Conservation (phyloP, 148 eudicot species). For the Gaultheria prostrata region DNA sequence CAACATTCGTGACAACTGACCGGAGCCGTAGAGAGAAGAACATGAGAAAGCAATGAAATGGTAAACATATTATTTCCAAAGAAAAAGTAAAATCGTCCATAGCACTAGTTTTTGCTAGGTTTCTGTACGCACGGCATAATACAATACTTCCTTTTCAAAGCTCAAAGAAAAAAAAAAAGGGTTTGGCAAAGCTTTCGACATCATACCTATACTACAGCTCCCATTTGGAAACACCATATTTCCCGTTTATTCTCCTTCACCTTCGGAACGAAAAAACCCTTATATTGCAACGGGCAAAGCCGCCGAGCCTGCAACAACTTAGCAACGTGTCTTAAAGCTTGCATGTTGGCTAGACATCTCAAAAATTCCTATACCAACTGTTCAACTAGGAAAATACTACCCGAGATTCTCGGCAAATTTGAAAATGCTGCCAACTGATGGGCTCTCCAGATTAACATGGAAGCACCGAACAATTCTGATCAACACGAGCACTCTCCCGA, state of each 20-base stretch:
- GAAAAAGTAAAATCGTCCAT: slow-evolving; percentile 21
- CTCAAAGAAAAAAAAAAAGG: no score
- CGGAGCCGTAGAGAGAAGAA: no score
- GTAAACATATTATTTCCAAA: slow-evolving; percentile 36
- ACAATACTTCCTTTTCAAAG: slow-evolving; percentile 18
- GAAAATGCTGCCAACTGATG: slow-evolving; percentile 21
- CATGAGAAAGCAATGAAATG: slow-evolving; percentile 8
- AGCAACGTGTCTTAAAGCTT: background rate
- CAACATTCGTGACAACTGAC: no score
- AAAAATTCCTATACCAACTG: slow-evolving; percentile 18
- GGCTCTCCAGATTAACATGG: slow-evolving; percentile 25
- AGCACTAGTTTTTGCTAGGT: slow-evolving; percentile 17
- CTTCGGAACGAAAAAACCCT: background rate
- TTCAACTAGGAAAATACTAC: slow-evolving; percentile 15
- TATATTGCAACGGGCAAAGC: slow-evolving; percentile 11
- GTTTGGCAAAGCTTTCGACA: slow-evolving; percentile 31
- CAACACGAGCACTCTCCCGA: slow-evolving; percentile 22
- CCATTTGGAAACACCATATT: slow-evolving; percentile 1
- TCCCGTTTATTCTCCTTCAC: background rate
- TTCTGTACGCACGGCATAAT: slow-evolving; percentile 23
- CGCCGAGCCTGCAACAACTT: slow-evolving; percentile 4
- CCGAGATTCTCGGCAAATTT: slow-evolving; percentile 16
- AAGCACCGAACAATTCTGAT: slow-evolving; percentile 24
- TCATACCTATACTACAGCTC: slow-evolving; percentile 23
- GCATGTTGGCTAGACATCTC: background rate